phyloP scores from a whole-genome alignment of 495 filamentous ascomycete genomes.

The Astrothelium subdiscretum region DNA sequence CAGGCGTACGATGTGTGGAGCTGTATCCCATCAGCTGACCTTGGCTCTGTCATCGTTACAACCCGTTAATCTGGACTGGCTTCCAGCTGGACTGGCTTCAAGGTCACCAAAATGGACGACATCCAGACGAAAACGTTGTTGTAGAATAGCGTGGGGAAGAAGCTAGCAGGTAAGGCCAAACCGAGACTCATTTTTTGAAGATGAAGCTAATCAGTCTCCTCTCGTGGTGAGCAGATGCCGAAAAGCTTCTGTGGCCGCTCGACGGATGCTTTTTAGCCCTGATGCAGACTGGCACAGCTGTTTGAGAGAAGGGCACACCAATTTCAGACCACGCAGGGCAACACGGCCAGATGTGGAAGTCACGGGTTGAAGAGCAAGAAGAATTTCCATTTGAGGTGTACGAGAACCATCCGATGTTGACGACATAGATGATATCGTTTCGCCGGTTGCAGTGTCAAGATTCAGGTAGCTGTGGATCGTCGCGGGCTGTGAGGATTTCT shows the following conservation, averaged over 20 bases:
- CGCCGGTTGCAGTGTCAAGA: not conserved
- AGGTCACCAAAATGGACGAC: not conserved
- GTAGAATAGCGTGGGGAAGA: not conserved
- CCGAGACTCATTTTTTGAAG: not conserved
- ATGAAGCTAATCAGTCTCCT: not conserved
- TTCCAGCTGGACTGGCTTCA: not conserved
- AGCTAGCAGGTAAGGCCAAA: not conserved
- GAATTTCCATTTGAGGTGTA: not conserved
- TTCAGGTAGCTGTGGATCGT: not conserved
- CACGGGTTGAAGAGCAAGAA: not conserved
- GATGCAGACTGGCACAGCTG: not conserved
- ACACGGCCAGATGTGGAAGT: not conserved
- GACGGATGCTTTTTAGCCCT: not conserved
- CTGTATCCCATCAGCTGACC: not conserved
- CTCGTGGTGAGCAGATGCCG: not conserved
- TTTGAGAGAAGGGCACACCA: not conserved
- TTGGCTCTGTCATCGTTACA: not conserved
- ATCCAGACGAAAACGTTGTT: not conserved
- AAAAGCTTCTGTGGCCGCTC: not conserved
- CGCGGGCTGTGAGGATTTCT: not conserved
- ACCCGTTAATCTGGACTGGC: not conserved
- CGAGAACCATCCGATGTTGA: not conserved
- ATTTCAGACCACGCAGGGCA: not conserved
- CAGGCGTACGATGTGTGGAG: not conserved
- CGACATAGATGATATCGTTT: not conserved